Conservation (phyloP, 352 stramenopile genomes). For the Globisporangium abappressorium region DNA sequence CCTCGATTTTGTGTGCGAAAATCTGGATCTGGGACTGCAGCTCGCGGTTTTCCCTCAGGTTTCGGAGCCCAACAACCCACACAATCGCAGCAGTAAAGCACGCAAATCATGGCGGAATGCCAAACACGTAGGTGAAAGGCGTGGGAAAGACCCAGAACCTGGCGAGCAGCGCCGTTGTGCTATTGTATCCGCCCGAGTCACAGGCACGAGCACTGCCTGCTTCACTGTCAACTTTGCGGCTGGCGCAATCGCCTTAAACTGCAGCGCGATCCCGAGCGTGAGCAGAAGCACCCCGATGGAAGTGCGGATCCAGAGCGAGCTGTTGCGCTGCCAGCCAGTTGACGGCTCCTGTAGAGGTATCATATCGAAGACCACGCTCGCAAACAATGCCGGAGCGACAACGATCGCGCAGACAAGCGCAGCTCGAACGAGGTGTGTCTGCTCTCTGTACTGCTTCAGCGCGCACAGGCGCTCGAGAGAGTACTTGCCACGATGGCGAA, state of each 20-base stretch:
- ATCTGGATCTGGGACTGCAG: neutral
- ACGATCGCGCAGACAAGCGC: neutral
- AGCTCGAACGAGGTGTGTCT: neutral
- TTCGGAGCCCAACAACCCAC: neutral
- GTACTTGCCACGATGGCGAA: neutral
- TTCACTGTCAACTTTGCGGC: neutral
- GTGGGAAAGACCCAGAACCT: constrained; percentile 8
- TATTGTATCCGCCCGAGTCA: neutral
- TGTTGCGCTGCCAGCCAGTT: neutral
- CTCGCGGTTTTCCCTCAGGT: neutral
- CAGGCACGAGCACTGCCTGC: neutral
- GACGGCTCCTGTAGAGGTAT: neutral
- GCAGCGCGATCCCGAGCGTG: neutral
- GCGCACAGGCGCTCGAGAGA: constrained; percentile 4
- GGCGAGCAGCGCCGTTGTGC: neutral
- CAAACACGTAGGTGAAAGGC: neutral
- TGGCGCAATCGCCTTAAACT: neutral
- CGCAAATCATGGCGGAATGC: neutral
- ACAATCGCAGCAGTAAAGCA: neutral
- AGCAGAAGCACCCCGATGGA: neutral
- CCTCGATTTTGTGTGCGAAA: neutral
- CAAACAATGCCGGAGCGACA: neutral
- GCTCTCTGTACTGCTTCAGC: neutral
- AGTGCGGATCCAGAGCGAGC: neutral
- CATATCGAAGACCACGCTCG: neutral